A percentile compares a stretch with the other conserved stretches of the same genome.
Conservation (phyloP, 1,284 basidiomycete species). For the Dichomitus squalens region DNA sequence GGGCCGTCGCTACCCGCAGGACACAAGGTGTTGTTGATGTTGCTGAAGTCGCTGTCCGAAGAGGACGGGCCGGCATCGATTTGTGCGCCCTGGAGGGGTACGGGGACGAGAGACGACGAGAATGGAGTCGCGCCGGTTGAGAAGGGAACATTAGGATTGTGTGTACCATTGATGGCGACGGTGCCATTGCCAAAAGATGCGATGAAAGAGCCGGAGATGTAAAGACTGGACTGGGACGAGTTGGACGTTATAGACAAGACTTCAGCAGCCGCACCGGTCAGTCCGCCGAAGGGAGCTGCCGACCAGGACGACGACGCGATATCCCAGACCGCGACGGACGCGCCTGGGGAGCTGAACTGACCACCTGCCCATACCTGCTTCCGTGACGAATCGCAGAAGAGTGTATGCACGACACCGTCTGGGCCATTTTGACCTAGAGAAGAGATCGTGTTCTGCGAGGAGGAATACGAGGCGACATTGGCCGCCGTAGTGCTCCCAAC, state of each 20-base stretch:
- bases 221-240: conserved; percentile 70
- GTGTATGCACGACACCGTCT: conserved; percentile 71
- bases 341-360: conserved; percentile 69
- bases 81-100: conserved; percentile 71
- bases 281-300: conserved; percentile 79
- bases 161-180: conserved; percentile 56
- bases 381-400: conserved; percentile 82
- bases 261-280: conserved; percentile 69
- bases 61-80: conserved; percentile 77
- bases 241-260: conserved; percentile 83
- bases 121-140: conserved; percentile 82
- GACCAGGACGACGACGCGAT: conserved; percentile 68
- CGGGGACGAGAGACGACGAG: conserved; percentile 88
- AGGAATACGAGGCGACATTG: conserved; percentile 77
- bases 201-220: conserved; percentile 89
- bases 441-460: conserved; percentile 59
- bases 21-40: conserved; percentile 82
- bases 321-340: conserved; percentile 84
- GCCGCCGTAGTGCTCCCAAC: conserved; percentile 56
- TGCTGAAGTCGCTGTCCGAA: conserved; percentile 59
- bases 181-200: conserved; percentile 70
- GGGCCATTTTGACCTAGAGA: conserved; percentile 62
- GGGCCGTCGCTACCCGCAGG: conserved; percentile 80
- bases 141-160: conserved; percentile 77
- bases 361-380: conserved; percentile 88